Evolutionary conservation across 345 rosid genomes (phyloP).

Genomic region (Moringa oleifera): DNA sequence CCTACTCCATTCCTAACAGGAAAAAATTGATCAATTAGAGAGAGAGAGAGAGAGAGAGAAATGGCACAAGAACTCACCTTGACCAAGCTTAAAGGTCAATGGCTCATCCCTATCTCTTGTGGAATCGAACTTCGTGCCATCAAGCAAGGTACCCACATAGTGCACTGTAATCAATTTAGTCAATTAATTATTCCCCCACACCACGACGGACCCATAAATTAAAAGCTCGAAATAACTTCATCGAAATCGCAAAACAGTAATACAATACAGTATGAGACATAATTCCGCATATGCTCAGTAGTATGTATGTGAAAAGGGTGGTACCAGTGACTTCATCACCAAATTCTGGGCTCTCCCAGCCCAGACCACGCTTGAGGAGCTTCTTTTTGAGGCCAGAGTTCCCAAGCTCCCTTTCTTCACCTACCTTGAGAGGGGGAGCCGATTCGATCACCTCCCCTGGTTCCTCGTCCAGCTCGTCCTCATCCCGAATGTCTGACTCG

Average conservation of each 20-base stretch:
- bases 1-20: neutral
- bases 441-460: constrained; percentile 63
- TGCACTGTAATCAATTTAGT: constrained; percentile 36
- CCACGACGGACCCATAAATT: too few species aligned
- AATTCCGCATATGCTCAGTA: too few species aligned
- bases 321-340: constrained; percentile 52
- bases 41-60: too few species aligned
- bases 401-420: constrained; percentile 46
- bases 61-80: constrained; percentile 41
- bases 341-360: constrained; percentile 54
- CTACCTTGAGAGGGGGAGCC: constrained; percentile 54
- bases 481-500: constrained; percentile 27
- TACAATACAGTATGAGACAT: too few species aligned
- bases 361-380: constrained; percentile 40
- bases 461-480: constrained; percentile 52
- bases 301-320: neutral
- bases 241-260: too few species aligned
- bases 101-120: constrained; percentile 37
- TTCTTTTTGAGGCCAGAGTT: constrained; percentile 34
- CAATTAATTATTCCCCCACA: neutral
- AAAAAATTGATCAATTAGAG: too few species aligned
- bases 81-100: constrained; percentile 38
- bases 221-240: neutral
- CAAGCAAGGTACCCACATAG: constrained; percentile 43
- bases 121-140: constrained; percentile 43